Base-by-base conservation (phyloP, 768 basidiomycete genomes). In the Termitomyces sp. region DNA sequence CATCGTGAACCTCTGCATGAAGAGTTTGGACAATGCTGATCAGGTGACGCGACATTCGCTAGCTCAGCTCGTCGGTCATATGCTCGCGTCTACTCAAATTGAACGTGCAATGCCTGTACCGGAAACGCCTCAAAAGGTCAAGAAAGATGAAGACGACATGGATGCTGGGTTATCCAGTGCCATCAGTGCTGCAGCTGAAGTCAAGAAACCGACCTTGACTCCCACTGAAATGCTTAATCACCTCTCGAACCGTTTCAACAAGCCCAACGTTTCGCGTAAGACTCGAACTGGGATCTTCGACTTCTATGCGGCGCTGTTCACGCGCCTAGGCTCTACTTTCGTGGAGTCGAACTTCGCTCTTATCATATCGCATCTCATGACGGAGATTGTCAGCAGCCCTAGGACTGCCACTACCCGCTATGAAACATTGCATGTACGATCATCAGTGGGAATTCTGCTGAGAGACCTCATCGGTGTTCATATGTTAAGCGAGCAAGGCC, bases 401-500 rank as follows among this genome's bases (percentile, higher is more conserved):
- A 79, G 85, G 48, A 87, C 79, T 46, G 69, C 76, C 7, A 68
- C 74, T 12, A 82, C 85, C 7, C 81, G 90, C 63, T 90, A 93
- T 69, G 97, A 98, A 36, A 80, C 80, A 1, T 71, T 98, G 2
- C 77, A 90, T 9, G 79, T 89, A 3, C 80, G 94, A 36, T 87
- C 86, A 36, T 76, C 91, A 16, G 88, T 94, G 33, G 88, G 86
- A 2, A 82, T 94, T 36, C 67, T 98, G 12, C 74, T 98, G 33
- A 80, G 94, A 55, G 93, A 97, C 66, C 81, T 98, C 32, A 86
- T 99, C 48, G 94, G 92, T 2, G 86, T 91, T 2, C 78, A 95
- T 62, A 89, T 97, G 82, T 75, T 98, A 64, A 91, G 91, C 62
- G 96, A 99, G 69, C 92, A 94, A 69, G 96, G 91, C 0, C 96